Evolutionary conservation across 139 green algal species (phyloP), one percentile per base, ranked within the genome.

Genomic region (Chlorella vulgaris): DNA sequence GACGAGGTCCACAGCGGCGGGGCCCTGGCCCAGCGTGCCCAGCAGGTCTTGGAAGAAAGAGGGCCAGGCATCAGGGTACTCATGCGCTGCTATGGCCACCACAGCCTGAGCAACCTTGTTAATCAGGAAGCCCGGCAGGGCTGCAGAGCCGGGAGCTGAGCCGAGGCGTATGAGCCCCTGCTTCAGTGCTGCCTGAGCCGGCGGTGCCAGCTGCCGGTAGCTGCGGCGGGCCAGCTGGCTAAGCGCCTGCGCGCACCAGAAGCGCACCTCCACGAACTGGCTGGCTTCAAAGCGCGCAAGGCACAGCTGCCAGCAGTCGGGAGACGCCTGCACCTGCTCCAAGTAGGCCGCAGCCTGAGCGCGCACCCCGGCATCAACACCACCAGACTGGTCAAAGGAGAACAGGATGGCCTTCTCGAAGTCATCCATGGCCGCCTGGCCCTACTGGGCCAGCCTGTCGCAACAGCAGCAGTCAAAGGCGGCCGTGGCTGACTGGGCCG

Each of bases 81-180:
- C 92, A 7, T 84, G 73, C 88, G 92, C 87, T n/a, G 95, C 83
- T 19, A 98, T 80, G 13, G 83, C 79, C 58, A 93, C 91, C 43
- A 95, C 36, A 6, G 92, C 78, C 88, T 99, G 96, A 10, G 94
- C 93, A 39, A 98, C 76, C 90, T 99, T 99, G 90, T 99, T 99
- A 7, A 89, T 88, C 40, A 99, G 71, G 81, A 98, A 99, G 31
- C 78, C 50, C 24, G 94, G 82, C 55, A 92, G 74, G 58, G 90
- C 40, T 1, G 81, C 68, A 4, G 28, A 65, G 69, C 62, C 39
- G 0, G 60, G 38, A 3, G 74, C 47, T 3, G 83, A 47, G 29
- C 61, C 81, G 13, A 51, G 39, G 38, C 70, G 53, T 7, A 87
- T 39, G 4, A 40, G 66, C 36, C 77, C 65, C 19, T 29, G 66